Conservation (phyloP, 495 filamentous ascomycete species). For the Neurospora sp. region DNA sequence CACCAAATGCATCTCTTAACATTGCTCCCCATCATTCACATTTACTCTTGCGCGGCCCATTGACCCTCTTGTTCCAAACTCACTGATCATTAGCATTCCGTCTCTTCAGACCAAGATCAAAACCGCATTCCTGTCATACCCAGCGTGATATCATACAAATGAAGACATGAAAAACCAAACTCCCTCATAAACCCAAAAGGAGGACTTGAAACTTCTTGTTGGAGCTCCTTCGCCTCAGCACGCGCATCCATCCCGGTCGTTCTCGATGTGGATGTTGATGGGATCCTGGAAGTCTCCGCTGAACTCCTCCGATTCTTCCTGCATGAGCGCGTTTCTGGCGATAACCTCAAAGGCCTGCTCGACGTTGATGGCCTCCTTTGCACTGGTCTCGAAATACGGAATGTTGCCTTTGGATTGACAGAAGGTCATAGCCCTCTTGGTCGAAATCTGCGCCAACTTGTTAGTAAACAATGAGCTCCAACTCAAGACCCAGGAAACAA, state of each 20-base stretch:
- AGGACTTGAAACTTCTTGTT: background rate
- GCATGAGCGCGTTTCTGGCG: constrained; percentile 84
- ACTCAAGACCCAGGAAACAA: background rate
- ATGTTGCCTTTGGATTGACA: constrained; percentile 96
- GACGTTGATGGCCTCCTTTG: constrained; percentile 96
- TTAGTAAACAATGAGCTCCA: constrained; percentile 7
- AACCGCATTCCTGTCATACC: constrained; percentile 11
- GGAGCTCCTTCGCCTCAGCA: constrained; percentile 43
- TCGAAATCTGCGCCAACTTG: constrained; percentile 54
- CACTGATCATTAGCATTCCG: constrained; percentile 4
- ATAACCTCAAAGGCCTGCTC: constrained; percentile 99
- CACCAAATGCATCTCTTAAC: constrained; percentile 13
- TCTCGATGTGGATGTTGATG: constrained; percentile 92
- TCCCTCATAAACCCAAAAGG: constrained; percentile 3
- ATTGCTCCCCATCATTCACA: background rate
- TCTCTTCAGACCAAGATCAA: constrained; percentile 8
- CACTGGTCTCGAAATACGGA: constrained; percentile 98
- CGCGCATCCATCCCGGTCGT: constrained; percentile 81
- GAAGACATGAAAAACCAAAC: background rate
- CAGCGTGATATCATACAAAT: constrained; percentile 26
- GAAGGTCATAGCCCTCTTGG: constrained; percentile 91
- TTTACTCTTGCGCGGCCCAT: background rate
- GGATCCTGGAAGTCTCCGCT: constrained; percentile 92
- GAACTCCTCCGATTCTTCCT: constrained; percentile 91
- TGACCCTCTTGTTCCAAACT: background rate